phyloP scores from a whole-genome alignment of 139 green algal species.

The Pleodorina starrii region DNA sequence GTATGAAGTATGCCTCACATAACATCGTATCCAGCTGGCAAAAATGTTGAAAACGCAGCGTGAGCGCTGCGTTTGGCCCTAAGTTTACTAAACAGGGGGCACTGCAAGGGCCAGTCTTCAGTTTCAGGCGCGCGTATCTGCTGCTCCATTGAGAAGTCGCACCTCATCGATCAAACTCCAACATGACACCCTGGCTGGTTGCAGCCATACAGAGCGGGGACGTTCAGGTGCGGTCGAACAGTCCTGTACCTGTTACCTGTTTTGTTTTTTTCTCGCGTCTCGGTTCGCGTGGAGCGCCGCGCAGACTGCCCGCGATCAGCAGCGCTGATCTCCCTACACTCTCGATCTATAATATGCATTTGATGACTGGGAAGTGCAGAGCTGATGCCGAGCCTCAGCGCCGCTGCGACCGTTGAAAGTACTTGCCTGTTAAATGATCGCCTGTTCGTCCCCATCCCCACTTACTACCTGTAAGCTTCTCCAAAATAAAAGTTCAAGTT shows the following conservation, averaged over 20 bases:
- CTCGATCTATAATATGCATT: background rate
- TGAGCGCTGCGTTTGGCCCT: background rate
- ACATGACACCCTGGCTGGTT: background rate
- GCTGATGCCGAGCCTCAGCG: background rate
- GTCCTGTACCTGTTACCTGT: background rate
- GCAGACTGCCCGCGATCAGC: background rate
- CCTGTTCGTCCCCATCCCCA: background rate
- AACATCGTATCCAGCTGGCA: background rate
- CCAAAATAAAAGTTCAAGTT: background rate
- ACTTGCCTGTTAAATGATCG: background rate
- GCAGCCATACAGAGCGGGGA: background rate
- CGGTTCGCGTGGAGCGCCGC: background rate
- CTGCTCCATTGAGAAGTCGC: background rate
- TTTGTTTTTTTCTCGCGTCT: background rate
- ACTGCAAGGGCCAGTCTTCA: background rate
- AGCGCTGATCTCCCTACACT: background rate
- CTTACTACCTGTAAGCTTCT: no score
- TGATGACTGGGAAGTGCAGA: background rate
- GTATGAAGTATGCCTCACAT: background rate
- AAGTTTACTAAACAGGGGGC: background rate
- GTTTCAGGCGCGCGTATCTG: background rate
- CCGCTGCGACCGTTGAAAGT: background rate
- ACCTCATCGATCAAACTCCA: background rate
- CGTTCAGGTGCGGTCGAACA: background rate
- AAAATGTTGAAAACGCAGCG: background rate